Percentiles rank a stretch among this genome's conserved stretches.
Conservation (phyloP, 345 rosid species). For the Cardiospermum halicacabum region DNA sequence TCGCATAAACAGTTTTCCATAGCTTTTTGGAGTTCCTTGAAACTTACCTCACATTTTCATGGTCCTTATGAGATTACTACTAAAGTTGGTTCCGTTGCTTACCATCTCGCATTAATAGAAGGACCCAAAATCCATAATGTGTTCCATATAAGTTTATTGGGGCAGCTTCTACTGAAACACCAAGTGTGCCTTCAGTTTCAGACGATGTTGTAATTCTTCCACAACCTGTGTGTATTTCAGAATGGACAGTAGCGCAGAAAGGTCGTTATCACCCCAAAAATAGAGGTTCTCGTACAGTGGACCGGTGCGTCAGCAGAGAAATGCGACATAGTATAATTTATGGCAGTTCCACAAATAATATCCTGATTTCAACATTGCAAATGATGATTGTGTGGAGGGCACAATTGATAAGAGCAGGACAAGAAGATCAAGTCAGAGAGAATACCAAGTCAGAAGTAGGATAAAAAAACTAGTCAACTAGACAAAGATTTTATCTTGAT, state of each 20-base stretch:
- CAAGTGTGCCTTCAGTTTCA: background rate
- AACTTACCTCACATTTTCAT: background rate
- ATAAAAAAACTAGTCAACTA: too few relatives aligned
- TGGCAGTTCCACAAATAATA: background rate
- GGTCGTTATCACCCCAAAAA: background rate
- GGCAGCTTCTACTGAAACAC: too few relatives aligned
- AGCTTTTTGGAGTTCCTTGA: background rate
- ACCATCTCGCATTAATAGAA: background rate
- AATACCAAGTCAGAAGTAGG: too few relatives aligned
- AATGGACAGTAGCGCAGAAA: background rate
- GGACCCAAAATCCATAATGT: constrained; percentile 14
- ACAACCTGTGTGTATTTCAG: background rate
- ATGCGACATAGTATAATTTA: background rate
- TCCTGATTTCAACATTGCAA: background rate
- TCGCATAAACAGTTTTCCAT: background rate
- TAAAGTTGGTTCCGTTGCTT: background rate
- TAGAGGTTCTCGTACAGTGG: background rate
- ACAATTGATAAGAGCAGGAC: background rate
- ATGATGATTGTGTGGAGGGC: background rate
- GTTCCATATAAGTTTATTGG: background rate
- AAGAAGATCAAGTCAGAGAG: too few relatives aligned
- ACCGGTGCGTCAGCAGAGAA: background rate
- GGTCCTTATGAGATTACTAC: background rate
- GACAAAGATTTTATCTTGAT: too few relatives aligned
- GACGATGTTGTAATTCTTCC: background rate